phyloP scores from a whole-genome alignment of 108 stramenopile genomes.

The Nitzschia sp. region DNA sequence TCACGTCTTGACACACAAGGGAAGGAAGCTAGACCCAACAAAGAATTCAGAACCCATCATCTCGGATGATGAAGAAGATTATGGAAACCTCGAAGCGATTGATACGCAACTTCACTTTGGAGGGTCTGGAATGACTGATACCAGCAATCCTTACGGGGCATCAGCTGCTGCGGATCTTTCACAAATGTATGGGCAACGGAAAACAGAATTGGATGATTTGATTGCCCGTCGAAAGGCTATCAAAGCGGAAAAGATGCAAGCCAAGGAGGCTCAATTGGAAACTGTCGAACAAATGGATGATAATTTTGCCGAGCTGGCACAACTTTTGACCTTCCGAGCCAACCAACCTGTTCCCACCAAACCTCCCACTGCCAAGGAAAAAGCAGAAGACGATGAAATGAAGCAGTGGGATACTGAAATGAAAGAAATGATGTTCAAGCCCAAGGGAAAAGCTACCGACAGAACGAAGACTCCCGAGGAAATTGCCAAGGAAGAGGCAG shows the following conservation, averaged over 20 bases:
- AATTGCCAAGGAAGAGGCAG: slow-evolving; percentile 90
- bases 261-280: slow-evolving; percentile 83
- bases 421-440: slow-evolving; percentile 70
- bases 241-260: slow-evolving; percentile 84
- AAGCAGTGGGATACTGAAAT: slow-evolving; percentile 79
- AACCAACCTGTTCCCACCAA: slow-evolving; percentile 42
- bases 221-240: slow-evolving; percentile 80
- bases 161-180: slow-evolving; percentile 44
- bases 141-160: slow-evolving; percentile 54
- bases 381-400: slow-evolving; percentile 78
- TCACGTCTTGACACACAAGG: slow-evolving; percentile 76
- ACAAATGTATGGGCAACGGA: slow-evolving; percentile 67
- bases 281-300: slow-evolving; percentile 88
- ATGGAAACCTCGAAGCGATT: slow-evolving; percentile 63
- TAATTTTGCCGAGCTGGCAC: slow-evolving; percentile 75
- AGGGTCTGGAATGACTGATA: slow-evolving; percentile 45
- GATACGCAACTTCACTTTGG: slow-evolving; percentile 93
- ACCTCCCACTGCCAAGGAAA: slow-evolving; percentile 30
- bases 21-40: slow-evolving; percentile 64
- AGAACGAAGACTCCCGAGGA: slow-evolving; percentile 95
- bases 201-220: slow-evolving; percentile 87
- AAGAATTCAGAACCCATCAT: slow-evolving; percentile 60
- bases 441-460: slow-evolving; percentile 83
- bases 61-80: slow-evolving; percentile 77
- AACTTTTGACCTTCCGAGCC: slow-evolving; percentile 69